Evolutionary conservation across 2,329 filamentous ascomycete species (phyloP).

Genomic region (Apiospora aurea): DNA sequence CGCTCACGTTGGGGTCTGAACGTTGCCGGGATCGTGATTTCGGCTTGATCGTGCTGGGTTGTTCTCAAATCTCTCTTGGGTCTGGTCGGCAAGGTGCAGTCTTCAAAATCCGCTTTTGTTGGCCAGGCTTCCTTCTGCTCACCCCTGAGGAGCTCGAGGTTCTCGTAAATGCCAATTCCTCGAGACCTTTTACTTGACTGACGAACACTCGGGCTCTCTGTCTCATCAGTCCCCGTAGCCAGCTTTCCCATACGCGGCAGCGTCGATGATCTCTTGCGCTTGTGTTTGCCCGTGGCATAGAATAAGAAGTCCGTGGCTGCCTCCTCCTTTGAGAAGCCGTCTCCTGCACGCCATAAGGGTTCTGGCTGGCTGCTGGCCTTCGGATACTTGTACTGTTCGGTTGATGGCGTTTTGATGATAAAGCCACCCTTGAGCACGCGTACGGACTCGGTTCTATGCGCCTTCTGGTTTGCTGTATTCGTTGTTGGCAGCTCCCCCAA

Average conservation of each 20-base stretch:
- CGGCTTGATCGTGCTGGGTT: conserved; percentile 7
- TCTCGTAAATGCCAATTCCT: background rate
- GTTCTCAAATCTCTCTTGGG: background rate
- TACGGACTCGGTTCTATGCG: background rate
- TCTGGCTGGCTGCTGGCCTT: conserved; percentile 34
- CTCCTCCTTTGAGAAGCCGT: conserved; percentile 42
- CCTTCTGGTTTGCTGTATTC: background rate
- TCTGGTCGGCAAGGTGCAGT: conserved; percentile 24
- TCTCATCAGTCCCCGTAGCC: conserved; percentile 30
- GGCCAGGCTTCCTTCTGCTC: conserved; percentile 38
- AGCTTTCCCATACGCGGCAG: conserved; percentile 36
- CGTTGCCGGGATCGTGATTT: conserved; percentile 13
- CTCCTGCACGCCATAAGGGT: conserved; percentile 36
- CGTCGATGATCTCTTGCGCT: conserved; percentile 33
- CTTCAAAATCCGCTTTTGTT: conserved; percentile 38
- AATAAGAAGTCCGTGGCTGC: conserved; percentile 34
- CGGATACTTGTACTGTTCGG: conserved; percentile 34
- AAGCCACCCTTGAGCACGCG: conserved; percentile 36
- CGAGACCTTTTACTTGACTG: conserved; percentile 24
- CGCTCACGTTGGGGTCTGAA: background rate
- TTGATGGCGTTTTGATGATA: conserved; percentile 30
- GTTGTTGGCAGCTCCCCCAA: background rate
- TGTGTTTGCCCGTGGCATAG: conserved; percentile 34
- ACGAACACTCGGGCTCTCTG: conserved; percentile 23
- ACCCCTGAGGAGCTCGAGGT: conserved; percentile 24